Evolutionary conservation across 768 basidiomycete genomes (phyloP), one percentile per base, ranked within the genome.

Genomic region (Tylopilus rubrobrunneus): DNA sequence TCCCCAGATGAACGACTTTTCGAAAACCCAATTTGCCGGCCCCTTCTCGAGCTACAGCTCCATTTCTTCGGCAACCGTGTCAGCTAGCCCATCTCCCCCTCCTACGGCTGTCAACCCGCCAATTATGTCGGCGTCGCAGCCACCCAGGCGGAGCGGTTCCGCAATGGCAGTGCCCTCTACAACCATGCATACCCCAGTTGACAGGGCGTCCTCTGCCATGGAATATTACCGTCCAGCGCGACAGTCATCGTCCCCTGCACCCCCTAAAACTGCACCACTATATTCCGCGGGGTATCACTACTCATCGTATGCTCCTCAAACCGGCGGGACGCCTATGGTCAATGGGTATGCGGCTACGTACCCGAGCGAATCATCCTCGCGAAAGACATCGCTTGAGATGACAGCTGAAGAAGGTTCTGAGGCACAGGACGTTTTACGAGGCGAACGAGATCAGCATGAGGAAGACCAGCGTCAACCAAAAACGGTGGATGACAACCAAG

Each of bases 1-100:
- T 25, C 65, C 70, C 14, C 73, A 74, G 15, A 70, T 79, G 11
- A 64, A 36, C 33, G 70, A 75, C 7, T 48, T 61, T 1, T 65
- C 59, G 41, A 75, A 73, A 49, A 56, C 70, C 15, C 73, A 76
- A 46, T 74, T 73, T 61, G 71, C 81, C 6, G 96, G 95, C 5
- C 91, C 96, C 8, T 98, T 98, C 71, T 84, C 92, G 27, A 92
- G 92, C 61, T 98, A 89, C 72, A 93, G 89, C 58, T 85, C 91
- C 7, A 96, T 99, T 55, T 89, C 95, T 3, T 91, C 95, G 1
- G 76, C 81, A 4, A 81, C 85, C 4, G 79, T 83, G 21, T 90
- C 92, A 7, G 82, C 85, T 5, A 81, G 81, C 41, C 84, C 91
- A 4, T 91, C 92, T 12, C 89, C 91, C 1, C 85, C 82, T 57